These are phyloP conservation scores for Candida methanosorbosa DNA, from an alignment of 805 yeast genomes.

Conservation along the genomic window DNA sequence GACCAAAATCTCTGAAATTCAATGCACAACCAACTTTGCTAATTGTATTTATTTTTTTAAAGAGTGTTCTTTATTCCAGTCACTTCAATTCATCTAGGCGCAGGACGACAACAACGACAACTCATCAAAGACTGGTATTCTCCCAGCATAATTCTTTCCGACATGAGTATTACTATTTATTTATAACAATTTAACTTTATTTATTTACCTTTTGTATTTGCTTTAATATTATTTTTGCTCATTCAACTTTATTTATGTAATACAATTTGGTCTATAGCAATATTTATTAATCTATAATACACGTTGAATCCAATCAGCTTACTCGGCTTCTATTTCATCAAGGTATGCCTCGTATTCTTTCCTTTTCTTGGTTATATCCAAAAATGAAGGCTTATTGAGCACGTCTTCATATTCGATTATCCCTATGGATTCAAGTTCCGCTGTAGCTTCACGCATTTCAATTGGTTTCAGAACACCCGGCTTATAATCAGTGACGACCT, in stretches of 20 bases:
- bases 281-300: too few relatives aligned
- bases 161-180: neutral
- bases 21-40: too few relatives aligned
- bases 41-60: too few relatives aligned
- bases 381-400: conserved; percentile 42
- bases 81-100: too few relatives aligned
- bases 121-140: neutral
- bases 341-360: conserved; percentile 32
- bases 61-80: too few relatives aligned
- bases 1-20: too few relatives aligned
- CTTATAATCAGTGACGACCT: conserved; percentile 18
- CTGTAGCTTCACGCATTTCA: conserved; percentile 37
- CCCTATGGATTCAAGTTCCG: conserved; percentile 39
- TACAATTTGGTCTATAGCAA: neutral
- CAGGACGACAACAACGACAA: too few relatives aligned
- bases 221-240: neutral
- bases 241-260: neutral
- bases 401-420: conserved; percentile 31
- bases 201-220: neutral
- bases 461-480: conserved; percentile 35
- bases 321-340: conserved; percentile 1
- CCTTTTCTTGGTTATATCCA: conserved; percentile 40
- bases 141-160: neutral
- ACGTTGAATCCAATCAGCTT: neutral
- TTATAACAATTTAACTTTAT: neutral